Percentiles rank a stretch among this genome's conserved stretches.
These are phyloP conservation scores for Dactylellina drechsleri DNA, from an alignment of 2,329 filamentous ascomycete species.

Conservation along the genomic window DNA sequence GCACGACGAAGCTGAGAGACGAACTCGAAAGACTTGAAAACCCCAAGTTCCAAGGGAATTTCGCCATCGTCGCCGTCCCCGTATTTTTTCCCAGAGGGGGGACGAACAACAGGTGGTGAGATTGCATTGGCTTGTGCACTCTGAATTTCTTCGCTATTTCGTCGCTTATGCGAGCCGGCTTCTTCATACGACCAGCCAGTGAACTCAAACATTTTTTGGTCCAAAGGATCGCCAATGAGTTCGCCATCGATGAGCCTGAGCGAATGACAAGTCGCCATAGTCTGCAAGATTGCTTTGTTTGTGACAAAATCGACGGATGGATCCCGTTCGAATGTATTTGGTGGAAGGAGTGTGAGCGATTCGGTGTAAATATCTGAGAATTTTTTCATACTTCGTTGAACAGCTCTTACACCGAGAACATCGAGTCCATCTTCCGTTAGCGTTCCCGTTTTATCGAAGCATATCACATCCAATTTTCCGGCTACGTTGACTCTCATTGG, in stretches of 20 bases:
- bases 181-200: constrained; percentile 93
- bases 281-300: constrained; percentile 80
- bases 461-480: constrained; percentile 94
- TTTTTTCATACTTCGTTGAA: constrained; percentile 69
- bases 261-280: constrained; percentile 98
- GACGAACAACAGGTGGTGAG: constrained; percentile 87
- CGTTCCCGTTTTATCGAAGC: constrained; percentile 99
- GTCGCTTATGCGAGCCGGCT: constrained; percentile 78
- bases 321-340: constrained; percentile 67
- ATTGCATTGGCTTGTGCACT: constrained; percentile 63
- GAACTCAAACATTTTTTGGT: constrained; percentile 99
- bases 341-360: constrained; percentile 62
- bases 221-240: constrained; percentile 89
- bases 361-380: constrained; percentile 82
- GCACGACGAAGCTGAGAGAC: constrained; percentile 90
- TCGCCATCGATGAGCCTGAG: constrained; percentile 86
- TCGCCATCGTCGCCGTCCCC: constrained; percentile 59
- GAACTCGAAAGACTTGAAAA: constrained; percentile 92
- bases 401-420: constrained; percentile 85
- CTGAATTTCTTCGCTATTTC: constrained; percentile 72
- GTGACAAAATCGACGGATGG: constrained; percentile 69
- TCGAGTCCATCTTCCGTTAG: constrained; percentile 96
- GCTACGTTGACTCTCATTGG: constrained; percentile 89
- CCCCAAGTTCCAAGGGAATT: constrained; percentile 79
- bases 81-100: constrained; percentile 73